These are phyloP conservation scores for Leccinum boreale DNA, from an alignment of 768 basidiomycete genomes.

Conservation along the genomic window DNA sequence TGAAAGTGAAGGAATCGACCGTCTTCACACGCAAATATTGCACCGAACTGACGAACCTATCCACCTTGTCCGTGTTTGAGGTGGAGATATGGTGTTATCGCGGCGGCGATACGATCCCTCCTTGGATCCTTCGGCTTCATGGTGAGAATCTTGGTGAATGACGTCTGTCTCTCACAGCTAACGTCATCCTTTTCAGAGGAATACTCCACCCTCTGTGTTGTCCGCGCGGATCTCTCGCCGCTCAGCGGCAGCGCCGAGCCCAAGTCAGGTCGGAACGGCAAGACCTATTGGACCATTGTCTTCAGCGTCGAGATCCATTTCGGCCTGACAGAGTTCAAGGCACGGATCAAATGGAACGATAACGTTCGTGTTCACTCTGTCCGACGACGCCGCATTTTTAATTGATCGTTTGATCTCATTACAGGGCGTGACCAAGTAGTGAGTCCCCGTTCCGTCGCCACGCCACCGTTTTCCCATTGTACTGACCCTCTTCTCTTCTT, in stretches of 20 bases:
- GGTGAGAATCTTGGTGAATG: constrained; percentile 14
- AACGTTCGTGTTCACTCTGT: constrained; percentile 45
- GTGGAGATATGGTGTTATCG: constrained; percentile 84
- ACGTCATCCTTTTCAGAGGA: constrained; percentile 41
- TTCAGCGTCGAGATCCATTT: constrained; percentile 85
- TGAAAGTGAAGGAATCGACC: constrained; percentile 77
- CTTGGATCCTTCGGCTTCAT: constrained; percentile 68
- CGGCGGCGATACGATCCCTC: constrained; percentile 66
- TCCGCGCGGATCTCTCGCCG: constrained; percentile 73
- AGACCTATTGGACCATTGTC: constrained; percentile 80
- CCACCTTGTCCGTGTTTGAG: constrained; percentile 76
- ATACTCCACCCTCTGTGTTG: constrained; percentile 75
- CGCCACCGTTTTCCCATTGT: background rate
- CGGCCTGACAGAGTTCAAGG: constrained; percentile 78
- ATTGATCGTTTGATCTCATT: constrained; percentile 2
- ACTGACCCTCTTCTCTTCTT: background rate
- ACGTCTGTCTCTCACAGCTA: background rate
- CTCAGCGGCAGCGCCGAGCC: constrained; percentile 68
- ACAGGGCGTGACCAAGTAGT: constrained; percentile 77
- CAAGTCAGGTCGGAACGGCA: constrained; percentile 60
- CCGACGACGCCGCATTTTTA: background rate
- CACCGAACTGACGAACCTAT: constrained; percentile 73
- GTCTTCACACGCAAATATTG: constrained; percentile 82
- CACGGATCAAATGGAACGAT: constrained; percentile 81
- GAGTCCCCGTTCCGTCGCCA: constrained; percentile 24